Evolutionary conservation across 352 stramenopile genomes (phyloP), one percentile per base, ranked within the genome.

Genomic region (Pythium oligandrum): DNA sequence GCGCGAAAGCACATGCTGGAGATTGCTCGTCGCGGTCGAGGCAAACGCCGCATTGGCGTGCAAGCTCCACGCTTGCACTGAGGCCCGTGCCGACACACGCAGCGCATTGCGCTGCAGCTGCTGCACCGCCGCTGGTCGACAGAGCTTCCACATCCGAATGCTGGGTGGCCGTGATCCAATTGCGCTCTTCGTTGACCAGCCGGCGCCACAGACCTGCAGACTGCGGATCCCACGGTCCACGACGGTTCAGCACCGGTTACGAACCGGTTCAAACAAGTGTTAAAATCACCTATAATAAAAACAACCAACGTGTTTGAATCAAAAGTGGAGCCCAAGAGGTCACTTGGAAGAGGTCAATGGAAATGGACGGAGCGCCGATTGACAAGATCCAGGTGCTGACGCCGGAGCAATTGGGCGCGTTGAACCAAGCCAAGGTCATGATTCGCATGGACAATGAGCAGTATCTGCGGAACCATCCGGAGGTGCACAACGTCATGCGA

Each of bases 361-460:
- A 12, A 39, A 50, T 5, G n/a, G 37, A 6, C 37, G 53, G 44
- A 53, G 11, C 38, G 55, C 61, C 51, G 11, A 35, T 73, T 44
- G 63, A 70, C 50, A 83, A 77, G 60, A 70, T 87, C 53, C 56
- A 86, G 34, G 72, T 86, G 51, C 67, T 89, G 30, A 89, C 74
- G 9, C 55, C 75, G 30, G 71, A 80, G 61, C 78, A 87, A 53
- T 55, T 87, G 17, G 69, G 63, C 17, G 73, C 76, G 38, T 70
- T 90, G n/a, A 88, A 88, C 51, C 68, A 84, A 6, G 79, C 75
- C 36, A 88, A 87, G 69, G 74, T 88, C 36, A 86, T 76, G 65
- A 90, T 90, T 47, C 73, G 79, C 48, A 82, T 90, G 67, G 74
- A 90, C 59, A 90, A 86, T 47, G 76, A 90, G 59, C 75, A 86